Conservation (phyloP, 2,329 filamentous ascomycete genomes). For the Ciborinia camelliae region DNA sequence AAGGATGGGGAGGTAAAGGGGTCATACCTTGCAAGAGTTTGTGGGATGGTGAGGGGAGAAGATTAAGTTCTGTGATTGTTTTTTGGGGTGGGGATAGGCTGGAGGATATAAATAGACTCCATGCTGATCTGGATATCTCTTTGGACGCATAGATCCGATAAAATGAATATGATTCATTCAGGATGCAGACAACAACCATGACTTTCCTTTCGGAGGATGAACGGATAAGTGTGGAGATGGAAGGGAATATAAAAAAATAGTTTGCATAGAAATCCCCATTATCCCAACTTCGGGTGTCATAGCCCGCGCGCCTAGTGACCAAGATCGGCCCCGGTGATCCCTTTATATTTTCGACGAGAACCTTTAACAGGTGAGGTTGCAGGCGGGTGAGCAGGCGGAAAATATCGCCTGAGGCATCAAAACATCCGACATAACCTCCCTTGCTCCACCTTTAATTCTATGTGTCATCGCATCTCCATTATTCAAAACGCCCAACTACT, state of each 20-base stretch:
- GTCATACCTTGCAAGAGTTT: conserved; percentile 44
- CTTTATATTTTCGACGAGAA: too few relatives aligned
- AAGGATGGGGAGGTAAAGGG: conserved; percentile 22
- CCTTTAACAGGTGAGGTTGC: too few relatives aligned
- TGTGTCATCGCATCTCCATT: conserved; percentile 14
- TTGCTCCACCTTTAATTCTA: neutral
- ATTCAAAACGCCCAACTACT: too few relatives aligned
- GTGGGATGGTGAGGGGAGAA: conserved; percentile 41
- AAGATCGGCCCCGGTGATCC: too few relatives aligned
- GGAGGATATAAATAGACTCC: neutral
- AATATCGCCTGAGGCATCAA: conserved; percentile 1
- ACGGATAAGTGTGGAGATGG: neutral
- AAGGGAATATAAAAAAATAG: neutral
- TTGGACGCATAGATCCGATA: neutral
- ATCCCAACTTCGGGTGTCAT: too few relatives aligned
- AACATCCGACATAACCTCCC: too few relatives aligned
- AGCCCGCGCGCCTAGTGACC: too few relatives aligned
- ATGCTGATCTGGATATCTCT: neutral
- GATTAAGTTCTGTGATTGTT: conserved; percentile 29
- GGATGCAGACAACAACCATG: too few relatives aligned
- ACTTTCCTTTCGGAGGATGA: too few relatives aligned
- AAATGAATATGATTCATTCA: neutral
- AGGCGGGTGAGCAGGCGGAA: too few relatives aligned
- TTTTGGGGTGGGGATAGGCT: neutral
- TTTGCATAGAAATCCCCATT: too few relatives aligned